Evolutionary conservation across 108 stramenopile species (phyloP).

Genomic region (Asterionellopsis glacialis): DNA sequence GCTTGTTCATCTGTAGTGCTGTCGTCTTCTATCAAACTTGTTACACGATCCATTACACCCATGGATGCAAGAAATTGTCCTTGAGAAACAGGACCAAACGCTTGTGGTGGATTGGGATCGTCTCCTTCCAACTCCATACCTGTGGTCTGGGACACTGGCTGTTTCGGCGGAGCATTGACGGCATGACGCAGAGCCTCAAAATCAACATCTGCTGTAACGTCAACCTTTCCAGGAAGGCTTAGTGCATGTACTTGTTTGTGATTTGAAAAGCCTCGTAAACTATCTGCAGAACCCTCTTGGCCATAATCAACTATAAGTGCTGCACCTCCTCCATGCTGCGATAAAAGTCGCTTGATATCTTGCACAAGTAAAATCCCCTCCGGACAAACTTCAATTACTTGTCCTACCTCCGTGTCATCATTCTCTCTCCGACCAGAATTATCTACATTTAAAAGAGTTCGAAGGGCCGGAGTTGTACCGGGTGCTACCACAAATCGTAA

Average conservation of each 20-base stretch:
- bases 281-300: slow-evolving; percentile 78
- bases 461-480: slow-evolving; percentile 68
- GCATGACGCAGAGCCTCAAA: slow-evolving; percentile 81
- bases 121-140: slow-evolving; percentile 5
- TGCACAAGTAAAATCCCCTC: slow-evolving; percentile 80
- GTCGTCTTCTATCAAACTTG: slow-evolving; percentile 68
- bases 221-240: slow-evolving; percentile 84
- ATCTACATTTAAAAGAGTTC: slow-evolving; percentile 51
- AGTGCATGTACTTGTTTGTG: slow-evolving; percentile 87
- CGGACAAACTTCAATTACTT: slow-evolving; percentile 90
- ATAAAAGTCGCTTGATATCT: slow-evolving; percentile 79
- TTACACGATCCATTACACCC: slow-evolving; percentile 86
- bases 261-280: slow-evolving; percentile 84
- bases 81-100: slow-evolving; percentile 87
- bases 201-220: slow-evolving; percentile 98
- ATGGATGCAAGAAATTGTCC: slow-evolving; percentile 88
- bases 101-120: slow-evolving; percentile 26
- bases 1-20: slow-evolving; percentile 84
- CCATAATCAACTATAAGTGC: slow-evolving; percentile 98
- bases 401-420: slow-evolving; percentile 47
- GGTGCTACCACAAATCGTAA: slow-evolving; percentile 82
- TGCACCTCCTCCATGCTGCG: slow-evolving; percentile 63
- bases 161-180: slow-evolving; percentile 26
- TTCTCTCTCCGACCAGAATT: slow-evolving; percentile 22
- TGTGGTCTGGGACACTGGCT: neutral